Conservation (phyloP, 2,329 filamentous ascomycete genomes). For the Ophiognomonia clavigignenti-juglandacearum region DNA sequence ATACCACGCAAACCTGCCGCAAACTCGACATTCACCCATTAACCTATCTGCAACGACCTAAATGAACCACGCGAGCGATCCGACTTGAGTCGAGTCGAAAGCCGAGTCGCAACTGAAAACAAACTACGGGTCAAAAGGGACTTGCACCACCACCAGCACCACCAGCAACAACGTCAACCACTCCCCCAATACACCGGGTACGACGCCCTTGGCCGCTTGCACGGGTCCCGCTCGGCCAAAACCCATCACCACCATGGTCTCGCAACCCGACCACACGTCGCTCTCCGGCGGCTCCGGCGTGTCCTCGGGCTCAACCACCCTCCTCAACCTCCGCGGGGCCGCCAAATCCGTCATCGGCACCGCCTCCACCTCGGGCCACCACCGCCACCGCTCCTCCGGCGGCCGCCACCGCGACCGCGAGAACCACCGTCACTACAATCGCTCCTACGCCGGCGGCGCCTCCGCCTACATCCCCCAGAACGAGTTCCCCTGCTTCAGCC, state of each 20-base stretch:
- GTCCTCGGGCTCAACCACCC: constrained; percentile 19
- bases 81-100: no score
- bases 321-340: constrained; percentile 28
- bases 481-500: constrained; percentile 86
- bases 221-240: neutral
- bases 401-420: constrained; percentile 16
- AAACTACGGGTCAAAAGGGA: no score
- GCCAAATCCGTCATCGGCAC: constrained; percentile 26
- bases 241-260: constrained; percentile 25
- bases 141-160: no score
- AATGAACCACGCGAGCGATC: no score
- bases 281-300: constrained; percentile 13
- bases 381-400: constrained; percentile 16
- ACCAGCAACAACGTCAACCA: no score
- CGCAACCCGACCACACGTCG: constrained; percentile 25
- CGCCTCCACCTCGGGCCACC: constrained; percentile 18
- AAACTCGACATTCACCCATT: no score
- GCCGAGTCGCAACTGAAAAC: no score
- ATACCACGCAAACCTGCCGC: no score
- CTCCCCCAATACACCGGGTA: no score
- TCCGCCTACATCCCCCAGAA: constrained; percentile 66
- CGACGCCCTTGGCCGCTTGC: no score
- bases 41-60: no score
- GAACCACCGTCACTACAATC: constrained; percentile 57
- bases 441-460: constrained; percentile 72